phyloP scores from a whole-genome alignment of 371 early-diverging fungal species.

The Zychaea mexicana region DNA sequence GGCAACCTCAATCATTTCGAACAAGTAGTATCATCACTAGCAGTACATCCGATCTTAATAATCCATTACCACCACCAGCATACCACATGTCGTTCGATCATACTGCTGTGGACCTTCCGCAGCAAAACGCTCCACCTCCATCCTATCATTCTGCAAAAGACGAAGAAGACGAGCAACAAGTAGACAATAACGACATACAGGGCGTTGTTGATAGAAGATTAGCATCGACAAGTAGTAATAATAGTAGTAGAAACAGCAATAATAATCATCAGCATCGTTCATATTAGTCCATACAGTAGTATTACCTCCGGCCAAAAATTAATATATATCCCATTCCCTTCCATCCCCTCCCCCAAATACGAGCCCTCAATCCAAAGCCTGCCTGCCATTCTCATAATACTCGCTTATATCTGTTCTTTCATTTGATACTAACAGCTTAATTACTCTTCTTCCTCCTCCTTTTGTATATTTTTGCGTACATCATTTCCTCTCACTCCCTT shows the following conservation, averaged over 20 bases:
- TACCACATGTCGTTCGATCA: constrained; percentile 16
- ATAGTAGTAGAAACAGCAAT: not conserved
- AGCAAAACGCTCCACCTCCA: constrained; percentile 12
- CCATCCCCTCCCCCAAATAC: too few species aligned
- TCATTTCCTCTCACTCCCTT: too few species aligned
- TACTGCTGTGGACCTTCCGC: constrained; percentile 2
- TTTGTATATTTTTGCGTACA: too few species aligned
- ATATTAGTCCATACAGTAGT: not conserved
- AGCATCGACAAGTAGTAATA: too few species aligned
- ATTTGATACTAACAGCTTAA: too few species aligned
- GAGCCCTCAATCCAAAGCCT: too few species aligned
- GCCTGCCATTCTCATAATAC: too few species aligned
- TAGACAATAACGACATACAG: not conserved
- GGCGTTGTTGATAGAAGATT: too few species aligned
- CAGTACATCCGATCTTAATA: not conserved
- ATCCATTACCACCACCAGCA: constrained; percentile 9
- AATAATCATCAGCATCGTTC: not conserved
- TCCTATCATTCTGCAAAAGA: constrained; percentile 23
- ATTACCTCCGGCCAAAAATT: too few species aligned
- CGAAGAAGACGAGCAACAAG: constrained; percentile 7
- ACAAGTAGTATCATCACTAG: constrained; percentile 2
- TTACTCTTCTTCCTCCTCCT: too few species aligned
- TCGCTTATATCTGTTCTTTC: too few species aligned
- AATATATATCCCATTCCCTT: too few species aligned
- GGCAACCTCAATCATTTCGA: not conserved